phyloP scores from a whole-genome alignment of 2,329 filamentous ascomycete genomes.

The Alternaria conjuncta region DNA sequence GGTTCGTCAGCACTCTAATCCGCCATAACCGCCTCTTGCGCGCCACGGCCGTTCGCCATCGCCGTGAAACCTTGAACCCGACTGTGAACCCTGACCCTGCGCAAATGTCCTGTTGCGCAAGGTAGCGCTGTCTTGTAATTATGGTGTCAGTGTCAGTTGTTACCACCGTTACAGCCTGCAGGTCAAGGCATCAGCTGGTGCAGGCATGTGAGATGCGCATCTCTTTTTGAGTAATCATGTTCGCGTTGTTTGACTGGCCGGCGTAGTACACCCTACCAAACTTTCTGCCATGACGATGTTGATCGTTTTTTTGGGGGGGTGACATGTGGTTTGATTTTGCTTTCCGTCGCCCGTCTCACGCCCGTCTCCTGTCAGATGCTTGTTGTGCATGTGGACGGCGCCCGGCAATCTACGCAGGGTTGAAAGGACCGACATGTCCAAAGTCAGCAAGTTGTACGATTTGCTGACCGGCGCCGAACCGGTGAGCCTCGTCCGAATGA shows the following conservation, averaged over 20 bases:
- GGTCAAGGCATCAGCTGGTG: background rate
- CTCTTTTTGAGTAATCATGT: background rate
- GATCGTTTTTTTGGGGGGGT: background rate
- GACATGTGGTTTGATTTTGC: background rate
- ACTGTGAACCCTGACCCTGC: background rate
- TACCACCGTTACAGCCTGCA: background rate
- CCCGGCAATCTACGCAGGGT: background rate
- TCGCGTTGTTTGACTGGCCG: background rate
- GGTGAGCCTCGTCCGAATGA: background rate
- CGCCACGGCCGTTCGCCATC: background rate
- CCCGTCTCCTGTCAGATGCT: background rate
- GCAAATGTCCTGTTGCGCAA: background rate
- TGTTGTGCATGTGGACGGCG: background rate
- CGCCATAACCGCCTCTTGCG: slow-evolving; percentile 1
- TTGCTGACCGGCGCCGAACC: background rate
- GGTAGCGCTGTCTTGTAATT: background rate
- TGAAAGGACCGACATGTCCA: background rate
- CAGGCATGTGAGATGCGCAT: background rate
- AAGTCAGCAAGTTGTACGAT: background rate
- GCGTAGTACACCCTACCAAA: background rate
- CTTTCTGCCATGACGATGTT: background rate
- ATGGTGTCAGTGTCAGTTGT: background rate
- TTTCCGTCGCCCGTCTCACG: background rate
- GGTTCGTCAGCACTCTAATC: background rate
- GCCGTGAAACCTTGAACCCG: background rate